Conservation (phyloP, 2,329 filamentous ascomycete genomes). For the Pyrenochaeta sp. region DNA sequence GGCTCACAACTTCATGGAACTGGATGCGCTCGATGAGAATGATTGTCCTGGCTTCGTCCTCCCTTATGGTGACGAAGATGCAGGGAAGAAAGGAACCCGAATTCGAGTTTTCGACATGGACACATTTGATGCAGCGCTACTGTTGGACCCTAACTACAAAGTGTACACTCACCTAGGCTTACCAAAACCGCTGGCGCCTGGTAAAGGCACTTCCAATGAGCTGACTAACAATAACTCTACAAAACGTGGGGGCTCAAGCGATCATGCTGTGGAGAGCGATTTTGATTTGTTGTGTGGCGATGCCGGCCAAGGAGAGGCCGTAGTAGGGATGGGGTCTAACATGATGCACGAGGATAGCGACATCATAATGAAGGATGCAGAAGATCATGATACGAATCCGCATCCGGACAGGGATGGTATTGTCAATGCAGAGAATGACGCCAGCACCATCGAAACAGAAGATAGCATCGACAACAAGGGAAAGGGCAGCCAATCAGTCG, state of each 20-base stretch:
- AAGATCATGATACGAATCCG: not conserved
- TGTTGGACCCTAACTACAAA: conserved; percentile 30
- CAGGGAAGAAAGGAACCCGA: conserved; percentile 31
- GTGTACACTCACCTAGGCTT: conserved; percentile 15
- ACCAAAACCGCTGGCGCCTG: not conserved
- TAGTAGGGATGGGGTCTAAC: not conserved
- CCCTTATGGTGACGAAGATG: conserved; percentile 16
- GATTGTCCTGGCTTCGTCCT: conserved; percentile 34
- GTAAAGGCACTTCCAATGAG: not conserved
- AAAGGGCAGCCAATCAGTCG: not conserved
- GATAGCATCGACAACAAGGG: not conserved
- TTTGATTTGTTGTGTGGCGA: not conserved
- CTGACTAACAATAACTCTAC: conserved; percentile 2
- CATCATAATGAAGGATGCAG: conserved; percentile 2
- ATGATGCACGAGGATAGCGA: not conserved
- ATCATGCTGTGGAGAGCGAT: not conserved
- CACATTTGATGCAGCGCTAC: conserved; percentile 44
- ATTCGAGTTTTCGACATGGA: conserved; percentile 44
- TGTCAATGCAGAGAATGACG: not conserved
- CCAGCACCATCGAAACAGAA: not conserved
- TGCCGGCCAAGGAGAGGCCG: not conserved
- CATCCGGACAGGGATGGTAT: not conserved
- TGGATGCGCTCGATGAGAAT: conserved; percentile 21
- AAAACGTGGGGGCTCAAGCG: not conserved
- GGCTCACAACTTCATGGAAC: conserved; percentile 22